phyloP scores from a whole-genome alignment of 75 land plant species.

The Azolla pinnata region DNA sequence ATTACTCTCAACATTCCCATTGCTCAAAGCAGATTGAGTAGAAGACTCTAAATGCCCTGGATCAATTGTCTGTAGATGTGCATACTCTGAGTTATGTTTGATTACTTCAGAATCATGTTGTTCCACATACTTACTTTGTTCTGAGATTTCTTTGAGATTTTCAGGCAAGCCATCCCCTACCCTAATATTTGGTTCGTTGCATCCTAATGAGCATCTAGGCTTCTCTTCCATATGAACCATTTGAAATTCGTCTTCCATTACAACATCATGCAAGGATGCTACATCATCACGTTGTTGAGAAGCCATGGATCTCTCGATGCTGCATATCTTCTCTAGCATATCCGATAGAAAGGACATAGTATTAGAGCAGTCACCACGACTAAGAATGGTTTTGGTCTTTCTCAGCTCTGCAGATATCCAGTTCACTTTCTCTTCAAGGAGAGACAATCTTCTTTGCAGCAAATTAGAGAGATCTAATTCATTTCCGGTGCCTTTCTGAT shows the following conservation, averaged over 20 bases:
- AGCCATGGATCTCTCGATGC: conserved; percentile 72
- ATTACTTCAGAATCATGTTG: too few species aligned
- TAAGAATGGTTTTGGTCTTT: conserved; percentile 68
- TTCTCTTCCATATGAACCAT: neutral
- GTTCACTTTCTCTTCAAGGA: conserved; percentile 74
- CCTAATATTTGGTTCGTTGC: too few species aligned
- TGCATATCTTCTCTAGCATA: conserved; percentile 60
- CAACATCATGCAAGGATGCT: neutral
- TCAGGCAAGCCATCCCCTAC: too few species aligned
- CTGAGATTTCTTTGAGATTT: too few species aligned
- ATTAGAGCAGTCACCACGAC: conserved; percentile 40
- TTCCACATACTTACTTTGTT: too few species aligned
- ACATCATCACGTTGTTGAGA: neutral
- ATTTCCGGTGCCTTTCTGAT: neutral
- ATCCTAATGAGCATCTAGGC: neutral
- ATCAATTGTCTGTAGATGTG: too few species aligned
- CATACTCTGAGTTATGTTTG: too few species aligned
- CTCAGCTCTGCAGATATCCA: conserved; percentile 72
- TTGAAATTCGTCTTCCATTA: neutral
- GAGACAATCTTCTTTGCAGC: conserved; percentile 38
- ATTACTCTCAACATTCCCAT: too few species aligned
- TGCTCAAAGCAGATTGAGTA: too few species aligned
- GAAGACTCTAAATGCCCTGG: too few species aligned
- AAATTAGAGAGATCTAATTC: conserved; percentile 2
- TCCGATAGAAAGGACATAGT: conserved; percentile 56